Base-by-base conservation (phyloP, 2,329 filamentous ascomycete species). In the Alternaria postmessia region DNA sequence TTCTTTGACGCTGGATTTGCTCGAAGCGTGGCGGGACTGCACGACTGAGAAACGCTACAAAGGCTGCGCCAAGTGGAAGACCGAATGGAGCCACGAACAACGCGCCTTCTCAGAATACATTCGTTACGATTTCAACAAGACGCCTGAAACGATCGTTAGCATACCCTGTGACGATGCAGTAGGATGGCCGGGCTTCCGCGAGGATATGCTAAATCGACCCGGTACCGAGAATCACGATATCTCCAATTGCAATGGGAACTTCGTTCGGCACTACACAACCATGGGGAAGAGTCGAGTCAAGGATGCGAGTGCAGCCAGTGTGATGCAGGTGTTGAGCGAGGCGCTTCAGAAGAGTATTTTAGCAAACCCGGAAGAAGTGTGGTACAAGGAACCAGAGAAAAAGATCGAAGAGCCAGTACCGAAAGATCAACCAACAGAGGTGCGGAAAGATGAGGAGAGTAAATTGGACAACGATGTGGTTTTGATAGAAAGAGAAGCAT, bases 121-220 rank as follows among this genome's bases (percentile, higher is more conserved):
- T 16, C 67, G 76, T 2, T 75, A 77, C 57, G 73, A 75, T 41
- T 76, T 71, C 55, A 72, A 71, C 52, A 63, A 55, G 24, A 53
- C 66, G 7, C 49, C 59, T 5, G 68, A 74, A 46, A 70, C 68
- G 6, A 69, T 75, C 30, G 67, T 74, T n/a, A 59, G 28, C 11
- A 72, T 79, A 26, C 65, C 68, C 7, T 79, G 77, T 62, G 70
- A 76, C 51, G 76, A 79, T 36, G 76, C 74, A 16, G 72, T 77
- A 42, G 75, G 75, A 24, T 77, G 64, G 51, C 75, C 75, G 1
- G 69, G 69, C 38, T 70, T 72, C 57, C 62, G 63, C 16, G 38
- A 63, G 4, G 64, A 64, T 32, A 41, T 48, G 24, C 32, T 62
- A 20, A 66, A 59, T 12, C 18, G 18, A 52, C 51, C 67, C 7